Percentiles rank a stretch among this genome's conserved stretches.
Evolutionary conservation across 805 yeast genomes (phyloP).

Genomic region (Candida montana): DNA sequence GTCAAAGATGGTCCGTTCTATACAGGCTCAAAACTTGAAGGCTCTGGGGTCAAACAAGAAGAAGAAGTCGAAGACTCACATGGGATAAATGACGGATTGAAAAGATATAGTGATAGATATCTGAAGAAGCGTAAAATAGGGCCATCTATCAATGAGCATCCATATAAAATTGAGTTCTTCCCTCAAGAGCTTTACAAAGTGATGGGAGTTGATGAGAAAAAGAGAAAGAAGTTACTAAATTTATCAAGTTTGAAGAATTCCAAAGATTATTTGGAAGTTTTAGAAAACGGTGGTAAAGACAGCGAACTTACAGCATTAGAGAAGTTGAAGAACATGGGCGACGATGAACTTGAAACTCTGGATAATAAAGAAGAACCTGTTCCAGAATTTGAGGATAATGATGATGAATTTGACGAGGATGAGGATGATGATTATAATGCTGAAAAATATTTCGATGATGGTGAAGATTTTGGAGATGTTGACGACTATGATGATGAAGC

Average conservation of each 20-base stretch:
- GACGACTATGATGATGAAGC: constrained; percentile 56
- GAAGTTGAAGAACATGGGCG: constrained; percentile 42
- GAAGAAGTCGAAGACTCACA: constrained; percentile 30
- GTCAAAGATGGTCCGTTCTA: constrained; percentile 63
- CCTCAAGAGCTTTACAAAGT: constrained; percentile 73
- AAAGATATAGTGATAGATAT: constrained; percentile 78
- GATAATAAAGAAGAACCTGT: constrained; percentile 31
- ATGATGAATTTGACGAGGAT: constrained; percentile 37
- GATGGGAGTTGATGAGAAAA: constrained; percentile 57
- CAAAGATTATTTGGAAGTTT: constrained; percentile 12
- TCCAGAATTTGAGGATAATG: constrained; percentile 18
- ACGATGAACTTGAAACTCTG: constrained; percentile 39
- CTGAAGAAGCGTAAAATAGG: constrained; percentile 65
- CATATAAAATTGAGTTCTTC: constrained; percentile 62
- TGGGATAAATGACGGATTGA: constrained; percentile 60
- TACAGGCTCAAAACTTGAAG: constrained; percentile 46
- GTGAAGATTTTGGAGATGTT: constrained; percentile 44
- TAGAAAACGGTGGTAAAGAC: constrained; percentile 38
- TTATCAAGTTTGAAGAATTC: constrained; percentile 30
- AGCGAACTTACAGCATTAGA: constrained; percentile 20
- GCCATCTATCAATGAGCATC: constrained; percentile 71
- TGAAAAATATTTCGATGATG: constrained; percentile 48
- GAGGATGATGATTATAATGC: constrained; percentile 35
- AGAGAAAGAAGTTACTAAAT: constrained; percentile 44
- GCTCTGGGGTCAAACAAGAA: constrained; percentile 21